Evolutionary conservation across 306 rosid species (phyloP), one percentile per base, ranked within the genome.

Genomic region (Senna tora): DNA sequence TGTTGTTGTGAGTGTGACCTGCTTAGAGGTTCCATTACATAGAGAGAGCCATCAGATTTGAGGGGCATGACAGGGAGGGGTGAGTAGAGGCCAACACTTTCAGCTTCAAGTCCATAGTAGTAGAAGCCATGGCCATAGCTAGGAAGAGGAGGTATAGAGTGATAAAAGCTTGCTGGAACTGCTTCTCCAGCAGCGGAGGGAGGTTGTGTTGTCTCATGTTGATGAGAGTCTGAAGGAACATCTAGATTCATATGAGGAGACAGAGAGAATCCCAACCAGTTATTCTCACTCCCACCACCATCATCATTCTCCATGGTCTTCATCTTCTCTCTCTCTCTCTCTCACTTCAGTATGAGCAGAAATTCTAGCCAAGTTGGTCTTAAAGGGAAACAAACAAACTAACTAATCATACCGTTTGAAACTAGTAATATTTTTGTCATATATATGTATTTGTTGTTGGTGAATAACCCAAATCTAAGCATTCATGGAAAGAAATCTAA

Each of bases 21-120:
- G 67, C 47, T 76, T 21, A 79, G 80, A 61, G 90, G 81, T 75
- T 89, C 92, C 87, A 79, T 79, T 15, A 84, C 77, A 65, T 81
- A 86, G 47, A 86, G 87, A 39, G 91, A 86, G 13, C 83, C 85
- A 70, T 87, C 89, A 22, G 96, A 87, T 65, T 90, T 87, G n/a
- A 86, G 84, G 4, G 93, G 93, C 86, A 87, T 78, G 36, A 74
- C 67, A 70, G 92, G 79, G 39, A 87, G 28, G 41, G 83, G 77
- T 54, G 93, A 72, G 75, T 70, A 85, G 54, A 84, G 77, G 46
- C 79, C 84, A 67, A 59, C 75, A 47, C 76, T 72, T 50, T 83
- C 82, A 51, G 77, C 83, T 72, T 83, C 84, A n/a, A 79, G 77
- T 4, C 80, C 90, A 74, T 25, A 25, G 30, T 73, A 83, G 82